Evolutionary conservation across 352 stramenopile species (phyloP).

Genomic region (Globisporangium rhizosaccharum): DNA sequence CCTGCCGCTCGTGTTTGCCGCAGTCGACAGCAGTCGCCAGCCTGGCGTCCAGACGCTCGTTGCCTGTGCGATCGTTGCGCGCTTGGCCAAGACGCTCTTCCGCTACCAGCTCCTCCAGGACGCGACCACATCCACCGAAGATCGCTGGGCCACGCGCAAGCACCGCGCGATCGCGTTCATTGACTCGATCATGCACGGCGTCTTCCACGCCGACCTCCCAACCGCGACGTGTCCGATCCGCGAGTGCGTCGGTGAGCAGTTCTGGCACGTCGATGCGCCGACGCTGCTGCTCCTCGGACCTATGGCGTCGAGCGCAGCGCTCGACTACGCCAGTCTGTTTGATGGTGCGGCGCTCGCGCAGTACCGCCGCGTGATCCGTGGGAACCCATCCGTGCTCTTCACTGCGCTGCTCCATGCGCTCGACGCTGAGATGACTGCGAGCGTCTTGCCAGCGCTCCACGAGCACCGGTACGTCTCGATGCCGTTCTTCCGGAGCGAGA

Average conservation of each 20-base stretch:
- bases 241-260: conserved; percentile 54
- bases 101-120: conserved; percentile 56
- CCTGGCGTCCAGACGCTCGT: conserved; percentile 52
- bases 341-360: conserved; percentile 17
- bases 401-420: conserved; percentile 53
- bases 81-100: conserved; percentile 73
- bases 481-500: conserved; percentile 49
- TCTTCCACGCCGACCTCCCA: conserved; percentile 47
- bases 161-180: conserved; percentile 55
- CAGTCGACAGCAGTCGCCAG: conserved; percentile 32
- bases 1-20: conserved; percentile 59
- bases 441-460: conserved; percentile 46
- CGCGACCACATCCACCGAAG: conserved; percentile 16
- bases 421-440: conserved; percentile 39
- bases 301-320: conserved; percentile 48
- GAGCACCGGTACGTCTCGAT: conserved; percentile 51
- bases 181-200: conserved; percentile 58
- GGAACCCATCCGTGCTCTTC: conserved; percentile 56
- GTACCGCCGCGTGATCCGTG: conserved; percentile 44
- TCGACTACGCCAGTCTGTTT: conserved; percentile 20
- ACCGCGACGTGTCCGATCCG: conserved; percentile 17
- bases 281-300: conserved; percentile 59
- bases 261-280: conserved; percentile 66
- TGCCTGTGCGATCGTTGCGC: conserved; percentile 60
- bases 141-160: conserved; percentile 55